These are phyloP conservation scores for Pythium pyrilobum DNA, from an alignment of 352 stramenopile species.

Conservation along the genomic window DNA sequence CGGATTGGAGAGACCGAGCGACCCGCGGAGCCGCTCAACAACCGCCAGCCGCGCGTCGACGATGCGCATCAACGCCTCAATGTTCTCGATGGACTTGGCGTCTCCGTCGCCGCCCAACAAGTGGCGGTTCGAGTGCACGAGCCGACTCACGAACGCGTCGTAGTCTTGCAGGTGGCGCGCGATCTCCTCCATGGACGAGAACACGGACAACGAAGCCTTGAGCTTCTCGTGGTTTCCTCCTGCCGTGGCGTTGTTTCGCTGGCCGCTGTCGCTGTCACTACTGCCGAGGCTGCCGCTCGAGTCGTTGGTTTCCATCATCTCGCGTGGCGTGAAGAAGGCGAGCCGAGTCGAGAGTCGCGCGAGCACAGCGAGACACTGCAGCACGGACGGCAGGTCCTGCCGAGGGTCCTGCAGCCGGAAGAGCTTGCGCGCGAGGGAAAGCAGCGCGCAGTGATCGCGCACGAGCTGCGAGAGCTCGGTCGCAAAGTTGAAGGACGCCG, in stretches of 20 bases:
- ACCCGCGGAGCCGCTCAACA: constrained; percentile 21
- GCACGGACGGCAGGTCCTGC: constrained; percentile 38
- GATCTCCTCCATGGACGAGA: constrained; percentile 45
- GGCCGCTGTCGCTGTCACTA: not conserved
- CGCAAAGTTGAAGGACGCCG: constrained; percentile 25
- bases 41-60: constrained; percentile 36
- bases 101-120: not conserved
- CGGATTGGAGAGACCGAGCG: constrained; percentile 28
- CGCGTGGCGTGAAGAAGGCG: constrained; percentile 17
- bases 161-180: constrained; percentile 61
- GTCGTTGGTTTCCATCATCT: constrained; percentile 9
- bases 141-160: constrained; percentile 37
- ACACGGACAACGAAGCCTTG: constrained; percentile 27
- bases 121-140: not conserved
- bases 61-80: constrained; percentile 27
- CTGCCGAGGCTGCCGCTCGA: constrained; percentile 19
- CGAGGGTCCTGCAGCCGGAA: constrained; percentile 52
- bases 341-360: constrained; percentile 26
- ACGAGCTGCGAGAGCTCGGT: constrained; percentile 48
- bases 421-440: constrained; percentile 38
- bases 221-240: constrained; percentile 17
- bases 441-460: constrained; percentile 44
- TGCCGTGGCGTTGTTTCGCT: not conserved
- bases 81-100: not conserved
- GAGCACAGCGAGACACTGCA: constrained; percentile 54